Conservation (phyloP, 2,329 filamentous ascomycete species). For the Fusarium stilboides region DNA sequence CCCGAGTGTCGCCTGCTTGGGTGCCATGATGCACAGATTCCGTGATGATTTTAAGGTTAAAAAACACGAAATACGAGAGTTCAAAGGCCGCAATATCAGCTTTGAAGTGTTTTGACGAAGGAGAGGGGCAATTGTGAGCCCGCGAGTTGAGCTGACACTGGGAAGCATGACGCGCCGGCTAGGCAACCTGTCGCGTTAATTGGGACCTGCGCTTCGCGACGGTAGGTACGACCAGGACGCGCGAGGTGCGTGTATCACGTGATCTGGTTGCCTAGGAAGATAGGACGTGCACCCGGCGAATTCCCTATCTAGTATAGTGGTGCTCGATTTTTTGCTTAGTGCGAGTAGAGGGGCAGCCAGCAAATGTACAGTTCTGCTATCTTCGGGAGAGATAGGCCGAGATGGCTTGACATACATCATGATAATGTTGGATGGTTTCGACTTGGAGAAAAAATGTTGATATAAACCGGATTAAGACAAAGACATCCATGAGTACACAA, state of each 20-base stretch:
- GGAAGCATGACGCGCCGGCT: slow-evolving; percentile 55
- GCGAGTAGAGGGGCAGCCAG: slow-evolving; percentile 22
- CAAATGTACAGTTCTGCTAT: slow-evolving; percentile 19
- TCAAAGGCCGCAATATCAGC: slow-evolving; percentile 18
- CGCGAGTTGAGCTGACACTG: slow-evolving; percentile 42
- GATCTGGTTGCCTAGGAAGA: slow-evolving; percentile 18
- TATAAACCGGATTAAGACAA: slow-evolving; percentile 20
- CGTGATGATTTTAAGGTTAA: slow-evolving; percentile 15
- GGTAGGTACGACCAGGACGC: slow-evolving; percentile 41
- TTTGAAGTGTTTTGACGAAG: slow-evolving; percentile 31
- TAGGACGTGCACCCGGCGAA: slow-evolving; percentile 2
- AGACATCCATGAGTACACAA: slow-evolving; percentile 47
- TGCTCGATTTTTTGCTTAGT: slow-evolving; percentile 28
- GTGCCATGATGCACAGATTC: slow-evolving; percentile 58
- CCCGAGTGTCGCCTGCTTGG: slow-evolving; percentile 88
- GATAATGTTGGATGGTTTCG: slow-evolving; percentile 17
- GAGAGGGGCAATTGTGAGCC: slow-evolving; percentile 38
- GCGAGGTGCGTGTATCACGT: slow-evolving; percentile 47
- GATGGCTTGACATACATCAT: slow-evolving; percentile 26
- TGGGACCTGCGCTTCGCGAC: slow-evolving; percentile 45
- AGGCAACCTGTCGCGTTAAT: slow-evolving; percentile 61
- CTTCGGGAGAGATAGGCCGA: slow-evolving; percentile 40
- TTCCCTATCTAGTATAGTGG: slow-evolving; percentile 11
- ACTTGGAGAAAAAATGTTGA: background rate
- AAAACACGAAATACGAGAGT: slow-evolving; percentile 14